These are phyloP conservation scores for Malus hybrid DNA, from an alignment of 331 rosid genomes.

Conservation along the genomic window DNA sequence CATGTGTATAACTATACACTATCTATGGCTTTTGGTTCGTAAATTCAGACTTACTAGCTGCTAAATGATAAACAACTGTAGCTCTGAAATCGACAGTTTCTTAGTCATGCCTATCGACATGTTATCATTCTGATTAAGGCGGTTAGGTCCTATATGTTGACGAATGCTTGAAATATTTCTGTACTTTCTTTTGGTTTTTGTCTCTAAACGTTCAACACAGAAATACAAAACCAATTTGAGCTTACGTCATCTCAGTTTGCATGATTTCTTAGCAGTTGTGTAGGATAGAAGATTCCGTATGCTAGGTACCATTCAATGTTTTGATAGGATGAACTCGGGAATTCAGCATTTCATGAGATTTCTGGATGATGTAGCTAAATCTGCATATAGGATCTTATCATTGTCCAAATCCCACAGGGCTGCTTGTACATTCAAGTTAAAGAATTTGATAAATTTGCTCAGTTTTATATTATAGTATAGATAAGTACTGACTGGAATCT, in stretches of 20 bases:
- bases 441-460: not conserved
- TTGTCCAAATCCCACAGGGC: not conserved
- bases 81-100: not conserved
- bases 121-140: not conserved
- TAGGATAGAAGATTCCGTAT: not conserved
- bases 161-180: not conserved
- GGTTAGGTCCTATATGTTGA: not conserved
- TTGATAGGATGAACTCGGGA: not conserved
- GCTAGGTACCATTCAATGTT: not conserved
- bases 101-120: not conserved
- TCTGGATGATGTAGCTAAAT: not conserved
- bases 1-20: not conserved
- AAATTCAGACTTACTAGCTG: not conserved
- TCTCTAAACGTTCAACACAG: not conserved
- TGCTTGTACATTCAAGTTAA: not conserved
- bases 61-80: not conserved
- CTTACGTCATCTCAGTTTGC: not conserved
- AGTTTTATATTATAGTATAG: not conserved
- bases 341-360: not conserved
- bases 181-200: not conserved
- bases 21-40: not conserved
- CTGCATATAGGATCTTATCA: not conserved
- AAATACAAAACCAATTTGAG: not conserved
- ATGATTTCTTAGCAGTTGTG: not conserved
- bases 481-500: constrained; percentile 12